Conservation (phyloP, 805 yeast genomes). For the Yarrowia sp. region DNA sequence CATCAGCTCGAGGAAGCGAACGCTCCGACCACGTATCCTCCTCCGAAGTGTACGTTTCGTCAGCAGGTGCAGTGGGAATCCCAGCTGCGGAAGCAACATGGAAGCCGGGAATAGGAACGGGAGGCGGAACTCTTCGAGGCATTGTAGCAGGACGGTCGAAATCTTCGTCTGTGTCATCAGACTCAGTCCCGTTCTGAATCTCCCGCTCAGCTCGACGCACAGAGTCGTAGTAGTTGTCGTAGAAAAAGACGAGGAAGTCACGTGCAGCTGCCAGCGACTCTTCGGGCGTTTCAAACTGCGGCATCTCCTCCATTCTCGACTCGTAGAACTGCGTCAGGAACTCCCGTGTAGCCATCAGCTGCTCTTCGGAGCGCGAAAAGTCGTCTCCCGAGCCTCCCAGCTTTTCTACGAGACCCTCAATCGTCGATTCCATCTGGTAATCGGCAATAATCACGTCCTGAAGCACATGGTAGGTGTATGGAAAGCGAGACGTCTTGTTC, state of each 20-base stretch:
- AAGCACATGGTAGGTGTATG: slow-evolving; percentile 24
- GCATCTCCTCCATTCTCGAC: slow-evolving; percentile 6
- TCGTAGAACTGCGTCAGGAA: slow-evolving; percentile 21
- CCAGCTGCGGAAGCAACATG: no score
- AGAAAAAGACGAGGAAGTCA: slow-evolving; percentile 11
- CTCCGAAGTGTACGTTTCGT: slow-evolving; percentile 7
- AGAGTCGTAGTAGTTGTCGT: slow-evolving; percentile 23
- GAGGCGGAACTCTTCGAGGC: neutral
- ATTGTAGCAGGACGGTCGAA: neutral
- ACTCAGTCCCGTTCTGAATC: slow-evolving; percentile 5
- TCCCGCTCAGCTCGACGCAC: neutral
- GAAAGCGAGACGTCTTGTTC: slow-evolving; percentile 6
- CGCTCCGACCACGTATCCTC: slow-evolving; percentile 9
- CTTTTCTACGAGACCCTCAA: slow-evolving; percentile 23
- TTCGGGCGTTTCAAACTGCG: slow-evolving; percentile 1
- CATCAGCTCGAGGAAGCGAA: neutral
- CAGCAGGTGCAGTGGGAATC: neutral
- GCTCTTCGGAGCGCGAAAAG: slow-evolving; percentile 6
- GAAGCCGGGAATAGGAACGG: neutral
- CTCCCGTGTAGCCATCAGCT: slow-evolving; percentile 2
- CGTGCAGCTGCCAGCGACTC: slow-evolving; percentile 4
- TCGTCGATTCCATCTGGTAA: slow-evolving; percentile 32
- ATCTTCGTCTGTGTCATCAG: slow-evolving; percentile 9
- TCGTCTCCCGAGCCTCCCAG: slow-evolving; percentile 17
- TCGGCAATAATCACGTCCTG: slow-evolving; percentile 33